Evolutionary conservation across 2,329 filamentous ascomycete genomes (phyloP), one percentile per base, ranked within the genome.

Genomic region (Fusarium sp.): DNA sequence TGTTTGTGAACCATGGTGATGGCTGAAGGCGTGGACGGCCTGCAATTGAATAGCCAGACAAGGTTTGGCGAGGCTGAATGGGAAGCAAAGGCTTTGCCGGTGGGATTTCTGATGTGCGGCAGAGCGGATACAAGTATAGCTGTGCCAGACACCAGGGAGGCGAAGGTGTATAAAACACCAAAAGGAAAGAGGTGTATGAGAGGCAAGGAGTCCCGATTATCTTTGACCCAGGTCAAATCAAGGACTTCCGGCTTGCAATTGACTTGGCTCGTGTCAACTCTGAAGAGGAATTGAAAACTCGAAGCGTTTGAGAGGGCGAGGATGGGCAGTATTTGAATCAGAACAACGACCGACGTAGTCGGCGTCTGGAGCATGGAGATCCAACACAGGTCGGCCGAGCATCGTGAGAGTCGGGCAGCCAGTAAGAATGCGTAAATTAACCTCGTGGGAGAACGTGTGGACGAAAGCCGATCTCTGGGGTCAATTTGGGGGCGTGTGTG

Each of bases 371-470:
- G 48, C 66, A 57, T 61, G 46, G 66, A 64, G 57, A 68, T 71
- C 28, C 54, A 63, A 62, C 58, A 58, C 50, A 55, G 58, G 61
- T 60, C 55, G 48, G 62, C 55, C 62, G 47, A 65, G 37, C 56
- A 71, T 70, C 44, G 61, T 46, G 65, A 73, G 53, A 56, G 50
- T 53, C 28, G 41, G 12, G 13, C 53, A 68, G 46, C 74, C 73
- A 76, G 72, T 76, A 57, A 75, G 72, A 71, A 60, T 31, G 39
- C 40, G 37, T 47, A 50, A 31, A 64, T 62, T 65, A 66, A 64
- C 73, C 73, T 63, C 74, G 74, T 76, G 74, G 73, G 74, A 74
- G 65, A 76, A 66, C 54, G 71, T 72, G 59, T 76, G 74, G 74
- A 66, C 56, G 62, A 70, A 65, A 76, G 65, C 40, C 48, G 62